Percentiles rank a stretch among this genome's conserved stretches.
Conservation (phyloP, 1,139 yeast genomes). For the Suhomyces panamericanus region DNA sequence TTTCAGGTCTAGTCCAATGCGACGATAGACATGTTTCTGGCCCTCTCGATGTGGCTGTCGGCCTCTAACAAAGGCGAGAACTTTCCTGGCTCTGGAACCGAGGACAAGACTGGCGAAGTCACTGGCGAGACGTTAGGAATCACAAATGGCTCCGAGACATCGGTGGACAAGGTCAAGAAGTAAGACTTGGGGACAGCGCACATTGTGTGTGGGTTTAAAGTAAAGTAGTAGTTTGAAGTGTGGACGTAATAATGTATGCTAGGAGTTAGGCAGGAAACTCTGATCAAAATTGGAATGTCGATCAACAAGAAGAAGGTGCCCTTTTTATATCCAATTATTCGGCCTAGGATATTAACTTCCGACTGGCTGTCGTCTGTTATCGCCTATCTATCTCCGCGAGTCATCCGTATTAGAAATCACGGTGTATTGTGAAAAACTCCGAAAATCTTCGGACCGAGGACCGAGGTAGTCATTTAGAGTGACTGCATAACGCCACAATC, state of each 20-base stretch:
- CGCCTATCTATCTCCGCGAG: constrained; percentile 8
- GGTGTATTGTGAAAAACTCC: constrained; percentile 10
- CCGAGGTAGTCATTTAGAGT: neutral
- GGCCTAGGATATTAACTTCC: constrained; percentile 6
- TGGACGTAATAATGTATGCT: no score
- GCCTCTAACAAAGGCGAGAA: constrained; percentile 18
- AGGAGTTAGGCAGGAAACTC: no score
- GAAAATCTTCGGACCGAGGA: constrained; percentile 10
- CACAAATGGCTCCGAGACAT: constrained; percentile 59
- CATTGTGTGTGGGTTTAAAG: constrained; percentile 2
- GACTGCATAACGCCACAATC: neutral
- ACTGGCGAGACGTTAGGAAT: constrained; percentile 65
- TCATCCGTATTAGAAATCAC: constrained; percentile 11
- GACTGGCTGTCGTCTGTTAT: neutral
- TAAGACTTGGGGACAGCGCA: constrained; percentile 13
- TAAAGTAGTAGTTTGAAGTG: neutral
- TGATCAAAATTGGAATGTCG: no score
- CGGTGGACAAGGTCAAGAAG: constrained; percentile 57
- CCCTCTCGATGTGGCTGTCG: constrained; percentile 8
- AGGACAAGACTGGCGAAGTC: constrained; percentile 37
- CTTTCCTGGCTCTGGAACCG: constrained; percentile 15
- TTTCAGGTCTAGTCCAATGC: constrained; percentile 22
- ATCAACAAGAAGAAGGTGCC: neutral
- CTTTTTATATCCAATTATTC: neutral
- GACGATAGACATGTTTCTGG: constrained; percentile 29